These are phyloP conservation scores for Fusarium bulbicola DNA, from an alignment of 2,329 filamentous ascomycete genomes.

Conservation along the genomic window DNA sequence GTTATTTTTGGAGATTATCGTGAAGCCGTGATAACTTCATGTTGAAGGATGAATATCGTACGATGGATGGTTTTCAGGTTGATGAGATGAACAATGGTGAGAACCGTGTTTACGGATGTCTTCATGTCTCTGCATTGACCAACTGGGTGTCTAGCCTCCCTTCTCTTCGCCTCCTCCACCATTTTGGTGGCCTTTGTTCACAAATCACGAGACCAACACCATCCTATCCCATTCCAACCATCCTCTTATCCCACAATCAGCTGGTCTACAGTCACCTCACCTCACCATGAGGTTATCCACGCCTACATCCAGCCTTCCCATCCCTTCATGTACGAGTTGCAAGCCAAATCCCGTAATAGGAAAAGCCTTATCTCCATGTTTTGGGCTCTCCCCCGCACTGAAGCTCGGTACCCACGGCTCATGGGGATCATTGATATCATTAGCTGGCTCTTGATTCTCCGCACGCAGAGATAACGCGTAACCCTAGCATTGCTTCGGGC, in stretches of 20 bases:
- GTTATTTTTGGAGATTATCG: neutral
- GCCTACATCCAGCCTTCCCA: constrained; percentile 15
- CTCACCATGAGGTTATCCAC: constrained; percentile 19
- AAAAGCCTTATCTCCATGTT: constrained; percentile 29
- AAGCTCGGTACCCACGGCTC: constrained; percentile 5
- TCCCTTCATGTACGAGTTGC: constrained; percentile 36
- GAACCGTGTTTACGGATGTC: neutral
- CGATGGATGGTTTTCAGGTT: neutral
- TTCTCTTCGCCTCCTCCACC: neutral
- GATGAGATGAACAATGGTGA: neutral
- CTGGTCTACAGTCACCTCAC: neutral
- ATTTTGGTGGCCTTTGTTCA: neutral
- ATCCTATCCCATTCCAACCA: neutral
- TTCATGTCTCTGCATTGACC: neutral
- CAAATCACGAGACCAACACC: constrained; percentile 3
- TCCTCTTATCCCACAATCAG: constrained; percentile 5
- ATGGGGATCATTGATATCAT: constrained; percentile 25
- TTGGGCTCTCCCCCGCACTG: constrained; percentile 24
- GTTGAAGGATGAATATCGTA: neutral
- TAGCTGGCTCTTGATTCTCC: constrained; percentile 15
- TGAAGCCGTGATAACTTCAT: constrained; percentile 14
- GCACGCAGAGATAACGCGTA: constrained; percentile 31
- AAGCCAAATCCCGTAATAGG: constrained; percentile 22
- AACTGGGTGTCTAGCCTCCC: neutral
- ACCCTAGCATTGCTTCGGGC: neutral